phyloP scores from a whole-genome alignment of 1,284 basidiomycete genomes.

The Ganoderma sinense region DNA sequence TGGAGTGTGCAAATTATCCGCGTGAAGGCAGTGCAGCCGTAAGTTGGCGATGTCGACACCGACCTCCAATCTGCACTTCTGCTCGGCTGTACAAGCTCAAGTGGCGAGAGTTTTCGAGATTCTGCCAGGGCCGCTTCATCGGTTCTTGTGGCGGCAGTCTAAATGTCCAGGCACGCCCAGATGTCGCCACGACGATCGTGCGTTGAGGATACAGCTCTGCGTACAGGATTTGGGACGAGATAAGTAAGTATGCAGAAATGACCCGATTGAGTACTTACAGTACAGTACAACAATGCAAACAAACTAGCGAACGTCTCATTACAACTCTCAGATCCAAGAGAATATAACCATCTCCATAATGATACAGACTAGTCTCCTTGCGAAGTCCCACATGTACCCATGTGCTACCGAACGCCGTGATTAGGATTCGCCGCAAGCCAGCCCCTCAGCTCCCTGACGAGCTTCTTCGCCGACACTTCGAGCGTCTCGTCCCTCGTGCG shows the following conservation, averaged over 20 bases:
- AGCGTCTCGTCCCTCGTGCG: slow-evolving; percentile 63
- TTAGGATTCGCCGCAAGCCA: slow-evolving; percentile 33
- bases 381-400: background rate
- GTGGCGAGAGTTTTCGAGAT: background rate
- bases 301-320: background rate
- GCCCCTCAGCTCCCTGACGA: slow-evolving; percentile 48
- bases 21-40: background rate
- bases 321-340: too few species aligned
- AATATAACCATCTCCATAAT: background rate
- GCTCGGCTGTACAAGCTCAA: background rate
- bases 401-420: slow-evolving; percentile 12
- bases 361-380: background rate
- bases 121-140: too few species aligned
- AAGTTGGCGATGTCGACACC: background rate
- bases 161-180: too few species aligned
- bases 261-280: background rate
- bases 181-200: too few species aligned
- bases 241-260: background rate
- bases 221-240: background rate
- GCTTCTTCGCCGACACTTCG: slow-evolving; percentile 62
- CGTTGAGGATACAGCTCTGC: too few species aligned
- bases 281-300: background rate
- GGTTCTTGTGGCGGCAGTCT: too few species aligned
- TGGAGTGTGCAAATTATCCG: background rate
- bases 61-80: background rate